Evolutionary conservation across 805 yeast species (phyloP).

Genomic region (Candida hispaniensis): DNA sequence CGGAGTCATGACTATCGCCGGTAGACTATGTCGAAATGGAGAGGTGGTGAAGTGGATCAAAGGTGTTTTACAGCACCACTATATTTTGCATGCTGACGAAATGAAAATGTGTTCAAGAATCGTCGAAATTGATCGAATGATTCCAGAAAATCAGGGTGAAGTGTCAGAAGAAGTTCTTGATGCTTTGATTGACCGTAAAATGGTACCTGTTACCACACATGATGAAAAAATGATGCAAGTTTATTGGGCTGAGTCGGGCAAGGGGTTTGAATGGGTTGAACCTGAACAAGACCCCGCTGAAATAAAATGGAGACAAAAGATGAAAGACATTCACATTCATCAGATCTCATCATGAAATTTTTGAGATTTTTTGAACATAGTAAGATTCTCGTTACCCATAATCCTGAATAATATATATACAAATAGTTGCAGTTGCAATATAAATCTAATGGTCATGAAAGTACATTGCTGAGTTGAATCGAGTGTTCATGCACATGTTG

Average conservation of each 20-base stretch:
- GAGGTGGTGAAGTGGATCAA: conserved; percentile 49
- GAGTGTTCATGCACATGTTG: too few relatives aligned
- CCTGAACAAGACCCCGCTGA: conserved; percentile 89
- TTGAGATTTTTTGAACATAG: too few relatives aligned
- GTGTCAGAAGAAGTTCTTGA: conserved; percentile 26
- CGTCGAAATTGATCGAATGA: conserved; percentile 50
- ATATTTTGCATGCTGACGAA: conserved; percentile 59
- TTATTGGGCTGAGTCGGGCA: conserved; percentile 81
- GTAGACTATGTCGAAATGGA: conserved; percentile 43
- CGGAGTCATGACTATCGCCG: conserved; percentile 39
- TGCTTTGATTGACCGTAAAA: conserved; percentile 27
- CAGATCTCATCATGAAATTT: too few relatives aligned
- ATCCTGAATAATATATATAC: too few relatives aligned
- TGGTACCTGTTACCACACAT: conserved; percentile 40
- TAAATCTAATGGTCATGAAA: too few relatives aligned
- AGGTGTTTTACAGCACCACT: conserved; percentile 52
- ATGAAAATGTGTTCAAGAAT: conserved; percentile 54
- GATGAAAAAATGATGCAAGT: conserved; percentile 64
- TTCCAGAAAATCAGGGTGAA: conserved; percentile 35
- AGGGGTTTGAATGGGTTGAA: conserved; percentile 79
- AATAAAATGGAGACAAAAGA: conserved; percentile 26
- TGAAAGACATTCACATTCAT: conserved; percentile 21
- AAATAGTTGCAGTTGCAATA: too few relatives aligned
- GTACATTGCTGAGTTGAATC: too few relatives aligned
- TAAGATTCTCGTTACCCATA: too few relatives aligned